A percentile compares a stretch with the other conserved stretches of the same genome.
These are phyloP conservation scores for Suillus spraguei DNA, from an alignment of 768 basidiomycete genomes.

Conservation along the genomic window DNA sequence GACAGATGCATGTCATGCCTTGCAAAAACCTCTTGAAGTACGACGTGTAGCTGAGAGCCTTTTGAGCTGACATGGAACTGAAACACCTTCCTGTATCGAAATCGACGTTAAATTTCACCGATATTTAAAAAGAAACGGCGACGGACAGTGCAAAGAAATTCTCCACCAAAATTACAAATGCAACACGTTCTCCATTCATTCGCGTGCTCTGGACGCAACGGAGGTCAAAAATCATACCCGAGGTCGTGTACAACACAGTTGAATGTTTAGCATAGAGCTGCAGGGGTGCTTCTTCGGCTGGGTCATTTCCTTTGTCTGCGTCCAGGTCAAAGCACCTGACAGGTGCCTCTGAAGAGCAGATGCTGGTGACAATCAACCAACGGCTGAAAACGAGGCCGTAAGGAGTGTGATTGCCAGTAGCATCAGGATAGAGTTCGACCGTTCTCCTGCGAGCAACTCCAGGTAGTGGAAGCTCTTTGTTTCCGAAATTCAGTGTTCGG, in stretches of 20 bases:
- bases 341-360: conserved; percentile 9
- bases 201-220: conserved; percentile 8
- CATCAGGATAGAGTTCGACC: conserved; percentile 8
- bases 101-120: background rate
- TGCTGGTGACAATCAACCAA: conserved; percentile 9
- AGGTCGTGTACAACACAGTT: conserved; percentile 7
- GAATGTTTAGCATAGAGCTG: conserved; percentile 11
- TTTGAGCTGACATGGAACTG: background rate
- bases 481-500: conserved; percentile 3
- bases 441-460: conserved; percentile 11
- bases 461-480: conserved; percentile 4
- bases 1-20: conserved; percentile 10
- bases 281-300: background rate
- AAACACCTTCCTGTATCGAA: conserved; percentile 9
- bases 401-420: conserved; percentile 6
- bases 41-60: conserved; percentile 1
- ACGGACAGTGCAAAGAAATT: conserved; percentile 7
- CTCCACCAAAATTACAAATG: conserved; percentile 9
- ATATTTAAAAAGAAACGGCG: background rate
- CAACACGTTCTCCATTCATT: conserved; percentile 7
- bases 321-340: conserved; percentile 10
- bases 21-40: conserved; percentile 6
- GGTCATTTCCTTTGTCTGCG: conserved; percentile 5
- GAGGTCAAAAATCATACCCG: conserved; percentile 10
- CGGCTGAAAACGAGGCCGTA: conserved; percentile 9